Percentiles rank a stretch among this genome's conserved stretches.
Conservation (phyloP, 2,329 filamentous ascomycete genomes). For the Cordyceps cateniannulata region DNA sequence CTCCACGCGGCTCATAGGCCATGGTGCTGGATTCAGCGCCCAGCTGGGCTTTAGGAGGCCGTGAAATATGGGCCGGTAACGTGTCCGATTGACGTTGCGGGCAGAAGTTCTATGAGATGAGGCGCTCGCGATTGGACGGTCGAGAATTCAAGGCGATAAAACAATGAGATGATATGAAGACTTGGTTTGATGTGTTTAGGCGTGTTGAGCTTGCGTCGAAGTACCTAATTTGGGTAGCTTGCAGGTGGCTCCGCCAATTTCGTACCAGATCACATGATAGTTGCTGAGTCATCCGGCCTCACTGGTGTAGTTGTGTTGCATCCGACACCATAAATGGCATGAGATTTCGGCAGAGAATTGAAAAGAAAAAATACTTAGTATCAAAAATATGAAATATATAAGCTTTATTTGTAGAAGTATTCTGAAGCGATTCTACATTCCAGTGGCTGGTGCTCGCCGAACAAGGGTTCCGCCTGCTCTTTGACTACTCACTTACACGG, state of each 20-base stretch:
- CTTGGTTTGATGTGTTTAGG: neutral
- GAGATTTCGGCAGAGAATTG: neutral
- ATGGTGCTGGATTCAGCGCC: constrained; percentile 25
- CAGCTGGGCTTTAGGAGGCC: constrained; percentile 3
- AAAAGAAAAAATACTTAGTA: neutral
- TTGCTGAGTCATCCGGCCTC: neutral
- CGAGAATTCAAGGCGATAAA: neutral
- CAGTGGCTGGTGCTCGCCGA: no score
- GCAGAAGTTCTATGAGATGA: neutral
- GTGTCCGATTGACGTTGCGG: neutral
- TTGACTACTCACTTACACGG: no score
- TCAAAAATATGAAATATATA: neutral
- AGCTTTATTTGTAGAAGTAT: no score
- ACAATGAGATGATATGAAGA: neutral
- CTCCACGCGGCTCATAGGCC: constrained; percentile 50
- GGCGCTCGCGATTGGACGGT: neutral
- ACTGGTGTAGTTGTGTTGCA: no score
- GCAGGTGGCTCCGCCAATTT: neutral
- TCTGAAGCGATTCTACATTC: no score
- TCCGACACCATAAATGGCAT: neutral
- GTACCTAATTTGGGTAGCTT: neutral
- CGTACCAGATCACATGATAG: constrained; percentile 3
- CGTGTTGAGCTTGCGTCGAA: neutral
- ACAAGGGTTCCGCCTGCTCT: no score
- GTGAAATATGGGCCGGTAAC: neutral